Evolutionary conservation across 805 yeast species (phyloP), one percentile per base, ranked within the genome.

Genomic region (Limtongia smithiae): DNA sequence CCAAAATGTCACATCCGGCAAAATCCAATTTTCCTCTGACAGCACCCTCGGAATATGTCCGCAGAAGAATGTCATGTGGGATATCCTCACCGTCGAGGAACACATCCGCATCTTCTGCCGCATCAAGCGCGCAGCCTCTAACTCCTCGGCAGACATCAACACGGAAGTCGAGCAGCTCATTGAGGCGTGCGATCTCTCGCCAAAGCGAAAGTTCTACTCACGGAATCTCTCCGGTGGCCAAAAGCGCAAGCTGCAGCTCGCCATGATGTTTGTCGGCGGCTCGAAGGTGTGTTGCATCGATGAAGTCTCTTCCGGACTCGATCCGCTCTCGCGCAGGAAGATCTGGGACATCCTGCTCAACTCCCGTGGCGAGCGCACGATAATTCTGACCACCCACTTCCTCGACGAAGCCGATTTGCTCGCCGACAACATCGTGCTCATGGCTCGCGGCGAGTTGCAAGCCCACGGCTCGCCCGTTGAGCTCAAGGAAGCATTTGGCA

Each of bases 221-320:
- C 55, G 50, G 30, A 54, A 54, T 34, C 55, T 67, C 22, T 62
- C 67, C 41, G 70, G 70, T 24, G 70, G 70, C 9, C 70, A 67
- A 44, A 64, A 67, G 47, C 54, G 70, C 25, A 67, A 67, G 42
- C 46, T 67, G 34, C 70, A 67, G 37, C 57, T 67, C 28, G 69
- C 70, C 3, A 57, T 66, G 36, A 65, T 63, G 65, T 60, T 67
- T 55, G 62, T 58, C n/a, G 70, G 70, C n/a, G 67, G 63, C 5
- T 60, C 66, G 24, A 55, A 60, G 37, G 59, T 67, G 1, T 67
- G 70, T 50, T 65, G 68, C 39, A 60, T 67, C 28, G 70, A 67
- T 44, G 70, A 66, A 42, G 70, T 66, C 11, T 65, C 69, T n/a
- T 67, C 70, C 14, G 70, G 70, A 0, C 49, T 67, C 25, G 70